Evolutionary conservation across 495 filamentous ascomycete genomes (phyloP).

Genomic region (Xylaria acuta): DNA sequence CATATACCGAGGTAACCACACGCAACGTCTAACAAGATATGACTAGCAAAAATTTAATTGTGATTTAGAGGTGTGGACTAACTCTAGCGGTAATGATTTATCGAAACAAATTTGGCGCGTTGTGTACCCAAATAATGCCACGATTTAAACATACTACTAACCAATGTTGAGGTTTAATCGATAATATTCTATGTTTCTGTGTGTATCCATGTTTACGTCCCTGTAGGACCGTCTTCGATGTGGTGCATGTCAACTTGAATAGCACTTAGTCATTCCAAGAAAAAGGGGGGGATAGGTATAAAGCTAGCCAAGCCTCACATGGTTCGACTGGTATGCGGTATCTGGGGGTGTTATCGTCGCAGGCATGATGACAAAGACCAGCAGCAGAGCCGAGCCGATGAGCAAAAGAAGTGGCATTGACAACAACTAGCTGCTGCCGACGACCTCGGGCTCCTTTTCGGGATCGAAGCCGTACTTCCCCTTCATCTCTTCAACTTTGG

Average conservation of each 20-base stretch:
- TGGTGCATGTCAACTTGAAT: neutral
- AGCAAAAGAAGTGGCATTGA: conserved; percentile 22
- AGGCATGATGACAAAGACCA: conserved; percentile 12
- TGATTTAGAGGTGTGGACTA: neutral
- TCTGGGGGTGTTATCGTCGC: neutral
- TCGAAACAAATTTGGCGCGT: neutral
- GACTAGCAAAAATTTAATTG: neutral
- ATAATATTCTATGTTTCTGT: neutral
- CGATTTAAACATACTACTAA: neutral
- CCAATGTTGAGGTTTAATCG: neutral
- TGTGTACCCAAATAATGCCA: neutral
- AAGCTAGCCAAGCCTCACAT: neutral
- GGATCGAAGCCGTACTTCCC: conserved; percentile 66
- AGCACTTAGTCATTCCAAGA: neutral
- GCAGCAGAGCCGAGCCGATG: conserved; percentile 9
- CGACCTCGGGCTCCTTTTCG: conserved; percentile 58
- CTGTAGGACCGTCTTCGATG: neutral
- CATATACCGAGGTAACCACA: neutral
- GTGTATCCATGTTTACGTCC: neutral
- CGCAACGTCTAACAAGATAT: neutral
- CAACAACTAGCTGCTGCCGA: conserved; percentile 44
- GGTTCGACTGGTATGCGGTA: neutral
- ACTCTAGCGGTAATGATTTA: neutral
- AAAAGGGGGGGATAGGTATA: neutral
- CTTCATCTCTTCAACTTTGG: conserved; percentile 72